Evolutionary conservation across 2,329 filamentous ascomycete species (phyloP).

Genomic region (Didymella pomorum): DNA sequence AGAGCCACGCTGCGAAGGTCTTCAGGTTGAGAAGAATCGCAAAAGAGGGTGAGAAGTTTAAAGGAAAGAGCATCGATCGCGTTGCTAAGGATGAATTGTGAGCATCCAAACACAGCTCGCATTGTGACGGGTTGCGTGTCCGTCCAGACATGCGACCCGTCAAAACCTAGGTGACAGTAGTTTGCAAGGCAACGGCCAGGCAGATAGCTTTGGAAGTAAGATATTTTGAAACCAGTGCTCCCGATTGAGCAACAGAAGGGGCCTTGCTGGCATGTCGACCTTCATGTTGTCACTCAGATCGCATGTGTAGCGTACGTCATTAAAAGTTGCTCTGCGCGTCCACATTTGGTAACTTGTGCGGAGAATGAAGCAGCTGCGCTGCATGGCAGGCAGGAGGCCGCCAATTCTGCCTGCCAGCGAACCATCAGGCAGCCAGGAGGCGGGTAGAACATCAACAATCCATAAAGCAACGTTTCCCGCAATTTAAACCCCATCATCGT

Average conservation of each 20-base stretch:
- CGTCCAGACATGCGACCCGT: too few relatives aligned
- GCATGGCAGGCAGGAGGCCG: background rate
- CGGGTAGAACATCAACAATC: background rate
- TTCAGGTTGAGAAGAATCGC: constrained; percentile 29
- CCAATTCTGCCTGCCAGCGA: background rate
- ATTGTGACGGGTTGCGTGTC: background rate
- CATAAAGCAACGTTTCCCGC: background rate
- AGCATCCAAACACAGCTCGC: background rate
- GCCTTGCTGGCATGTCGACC: background rate
- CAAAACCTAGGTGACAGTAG: background rate
- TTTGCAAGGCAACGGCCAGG: background rate
- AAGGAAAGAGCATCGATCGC: constrained; percentile 34
- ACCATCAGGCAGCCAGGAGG: background rate
- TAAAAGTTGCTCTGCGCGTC: background rate
- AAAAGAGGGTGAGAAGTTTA: constrained; percentile 32
- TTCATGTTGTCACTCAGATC: background rate
- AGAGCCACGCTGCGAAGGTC: constrained; percentile 34
- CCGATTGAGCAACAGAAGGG: background rate
- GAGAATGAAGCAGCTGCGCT: background rate
- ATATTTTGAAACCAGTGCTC: too few relatives aligned
- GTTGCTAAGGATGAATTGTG: constrained; percentile 29
- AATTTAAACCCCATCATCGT: background rate
- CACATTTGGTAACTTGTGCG: background rate
- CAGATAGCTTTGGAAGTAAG: background rate
- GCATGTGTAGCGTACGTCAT: background rate